phyloP scores from a whole-genome alignment of 768 basidiomycete species.

The Vararia minispora region DNA sequence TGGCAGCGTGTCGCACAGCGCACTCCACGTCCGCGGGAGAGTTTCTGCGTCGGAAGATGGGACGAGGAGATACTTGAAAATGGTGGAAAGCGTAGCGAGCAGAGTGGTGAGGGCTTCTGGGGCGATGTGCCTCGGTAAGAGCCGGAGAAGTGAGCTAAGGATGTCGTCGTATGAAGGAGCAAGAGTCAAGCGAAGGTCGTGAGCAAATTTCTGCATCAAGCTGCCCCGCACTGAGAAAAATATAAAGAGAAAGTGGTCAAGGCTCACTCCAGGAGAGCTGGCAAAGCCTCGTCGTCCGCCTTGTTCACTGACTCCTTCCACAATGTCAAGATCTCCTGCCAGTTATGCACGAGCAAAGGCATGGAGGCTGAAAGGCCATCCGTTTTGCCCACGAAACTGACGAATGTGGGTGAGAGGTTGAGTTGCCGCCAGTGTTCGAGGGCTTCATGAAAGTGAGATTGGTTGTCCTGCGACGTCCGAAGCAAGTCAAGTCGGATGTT shows the following conservation, averaged over 20 bases:
- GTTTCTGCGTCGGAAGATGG: constrained; percentile 45
- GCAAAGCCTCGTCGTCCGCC: constrained; percentile 64
- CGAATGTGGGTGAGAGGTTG: constrained; percentile 66
- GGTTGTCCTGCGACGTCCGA: constrained; percentile 42
- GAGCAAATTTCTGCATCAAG: constrained; percentile 64
- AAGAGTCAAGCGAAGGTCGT: constrained; percentile 74
- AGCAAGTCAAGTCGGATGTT: not conserved
- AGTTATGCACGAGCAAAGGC: constrained; percentile 74
- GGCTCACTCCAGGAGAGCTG: constrained; percentile 66
- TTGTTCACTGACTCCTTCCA: constrained; percentile 50
- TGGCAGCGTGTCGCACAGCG: constrained; percentile 37
- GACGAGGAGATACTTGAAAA: constrained; percentile 67
- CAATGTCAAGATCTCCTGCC: constrained; percentile 50
- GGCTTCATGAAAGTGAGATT: constrained; percentile 68
- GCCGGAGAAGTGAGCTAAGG: constrained; percentile 40
- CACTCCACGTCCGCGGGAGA: constrained; percentile 49
- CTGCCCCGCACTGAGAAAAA: too few species aligned
- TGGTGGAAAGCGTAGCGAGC: constrained; percentile 51
- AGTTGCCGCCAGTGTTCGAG: constrained; percentile 71
- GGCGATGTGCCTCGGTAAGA: constrained; percentile 49
- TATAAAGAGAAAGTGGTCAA: not conserved
- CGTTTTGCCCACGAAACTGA: constrained; percentile 53
- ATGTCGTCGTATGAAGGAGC: constrained; percentile 49
- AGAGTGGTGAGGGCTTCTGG: constrained; percentile 50
- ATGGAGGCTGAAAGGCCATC: constrained; percentile 59